Evolutionary conservation across 495 filamentous ascomycete species (phyloP), one percentile per base, ranked within the genome.

Genomic region (Neurospora tetrasperma): DNA sequence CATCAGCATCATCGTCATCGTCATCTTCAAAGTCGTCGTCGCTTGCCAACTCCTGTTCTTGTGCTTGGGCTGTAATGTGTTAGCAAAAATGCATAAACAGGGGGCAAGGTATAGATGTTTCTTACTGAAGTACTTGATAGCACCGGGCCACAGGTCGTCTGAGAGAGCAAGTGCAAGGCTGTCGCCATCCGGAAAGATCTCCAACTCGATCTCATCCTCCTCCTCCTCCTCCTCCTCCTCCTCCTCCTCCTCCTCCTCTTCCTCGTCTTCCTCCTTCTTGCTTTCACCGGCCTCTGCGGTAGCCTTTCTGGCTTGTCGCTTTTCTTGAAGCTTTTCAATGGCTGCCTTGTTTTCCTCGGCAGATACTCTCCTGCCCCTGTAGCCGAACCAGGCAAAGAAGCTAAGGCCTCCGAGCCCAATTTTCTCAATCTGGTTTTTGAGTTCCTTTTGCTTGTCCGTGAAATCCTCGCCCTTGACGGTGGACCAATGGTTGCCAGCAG

Each of bases 371-470:
- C 85, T 81, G 35, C 92, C 89, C 42, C 88, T 86, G 84, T 87
- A 97, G 48, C 90, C 91, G 79, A 98, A 97, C 88, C 89, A 94
- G 46, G 89, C 86, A 80, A 97, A 98, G 85, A 98, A 97, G 83
- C 89, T 93, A 16, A 86, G 78, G 2, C 87, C 87, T 18, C 87
- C 86, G 48, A 89, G 85, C 42, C 87, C 86, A 62, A 82, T 86
- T 11, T 80, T 77, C 43, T 88, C 88, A 72, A 93, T 85, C 77
- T 86, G 82, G 69, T 84, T 81, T 79, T 83, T 83, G 71, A 89
- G 75, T 2, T 82, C 78, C 75, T 84, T 84, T 71, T 88, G 85
- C 71, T 88, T 86, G 41, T 86, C 80, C 12, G 80, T 82, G 44
- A 80, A 70, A 18, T 71, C 79, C 84, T 89, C 86, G 79, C 86